Evolutionary conservation across 176 grass and related monocot species (phyloP).

Genomic region (Oryza meridionalis): DNA sequence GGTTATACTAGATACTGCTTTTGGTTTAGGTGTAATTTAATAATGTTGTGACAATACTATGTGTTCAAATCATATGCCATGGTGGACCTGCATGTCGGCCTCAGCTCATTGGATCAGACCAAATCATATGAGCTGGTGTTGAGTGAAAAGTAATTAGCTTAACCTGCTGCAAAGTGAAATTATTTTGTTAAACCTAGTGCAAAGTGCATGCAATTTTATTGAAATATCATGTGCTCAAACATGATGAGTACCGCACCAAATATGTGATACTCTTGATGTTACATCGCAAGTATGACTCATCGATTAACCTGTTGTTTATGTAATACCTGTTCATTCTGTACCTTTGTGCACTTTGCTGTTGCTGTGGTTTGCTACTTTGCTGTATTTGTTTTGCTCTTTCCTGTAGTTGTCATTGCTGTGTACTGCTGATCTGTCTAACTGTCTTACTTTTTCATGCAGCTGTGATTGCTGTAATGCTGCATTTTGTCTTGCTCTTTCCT

Average conservation of each 20-base stretch:
- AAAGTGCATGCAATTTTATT: not conserved
- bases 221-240: not conserved
- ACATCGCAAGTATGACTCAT: not conserved
- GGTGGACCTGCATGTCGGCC: not conserved
- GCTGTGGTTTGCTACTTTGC: not conserved
- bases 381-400: not conserved
- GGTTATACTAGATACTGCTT: not conserved
- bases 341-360: not conserved
- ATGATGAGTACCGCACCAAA: not conserved
- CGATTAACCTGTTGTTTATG: not conserved
- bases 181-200: not conserved
- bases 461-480: not conserved
- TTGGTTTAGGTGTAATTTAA: conserved; percentile 22
- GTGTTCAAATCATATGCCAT: not conserved
- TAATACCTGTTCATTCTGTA: not conserved
- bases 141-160: not conserved
- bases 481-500: not conserved
- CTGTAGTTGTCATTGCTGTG: not conserved
- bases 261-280: not conserved
- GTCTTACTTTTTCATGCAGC: not conserved
- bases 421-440: not conserved
- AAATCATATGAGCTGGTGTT: not conserved
- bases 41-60: conserved; percentile 22
- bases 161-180: not conserved
- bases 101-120: not conserved